Percentiles rank a stretch among this genome's conserved stretches.
Evolutionary conservation across 2,329 filamentous ascomycete species (phyloP).

Genomic region (Penicillium brasilianum): DNA sequence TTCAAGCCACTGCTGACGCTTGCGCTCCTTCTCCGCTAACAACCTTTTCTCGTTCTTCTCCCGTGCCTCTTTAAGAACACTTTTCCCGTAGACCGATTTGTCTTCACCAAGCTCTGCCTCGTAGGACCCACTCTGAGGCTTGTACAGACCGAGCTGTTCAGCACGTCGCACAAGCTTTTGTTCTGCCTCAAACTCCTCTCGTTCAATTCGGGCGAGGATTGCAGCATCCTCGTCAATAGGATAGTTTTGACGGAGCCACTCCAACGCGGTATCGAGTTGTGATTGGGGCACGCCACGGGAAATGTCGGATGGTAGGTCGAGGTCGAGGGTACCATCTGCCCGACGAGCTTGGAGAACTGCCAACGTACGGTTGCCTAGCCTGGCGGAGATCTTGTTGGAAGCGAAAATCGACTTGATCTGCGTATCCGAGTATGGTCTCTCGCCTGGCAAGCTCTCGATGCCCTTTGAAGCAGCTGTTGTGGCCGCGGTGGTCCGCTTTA

Average conservation of each 20-base stretch:
- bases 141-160: conserved; percentile 48
- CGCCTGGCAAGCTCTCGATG: conserved; percentile 26
- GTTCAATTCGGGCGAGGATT: conserved; percentile 51
- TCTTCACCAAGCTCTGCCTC: conserved; percentile 47
- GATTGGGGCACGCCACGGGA: conserved; percentile 37
- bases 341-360: conserved; percentile 51
- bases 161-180: conserved; percentile 43
- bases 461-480: conserved; percentile 18
- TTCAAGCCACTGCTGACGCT: conserved; percentile 58
- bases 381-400: conserved; percentile 32
- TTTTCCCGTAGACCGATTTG: conserved; percentile 50
- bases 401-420: conserved; percentile 47
- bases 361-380: conserved; percentile 45
- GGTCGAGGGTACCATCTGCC: conserved; percentile 51
- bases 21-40: conserved; percentile 51
- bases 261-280: conserved; percentile 43
- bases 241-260: conserved; percentile 50
- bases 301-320: conserved; percentile 49
- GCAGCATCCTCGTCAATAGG: conserved; percentile 56
- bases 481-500: conserved; percentile 30
- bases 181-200: conserved; percentile 46
- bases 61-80: conserved; percentile 47
- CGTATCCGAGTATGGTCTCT: conserved; percentile 38
- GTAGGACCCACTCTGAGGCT: conserved; percentile 52
- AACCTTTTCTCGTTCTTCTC: conserved; percentile 48